Evolutionary conservation across 768 basidiomycete species (phyloP), one percentile per base, ranked within the genome.

Genomic region (Tricholoma hemisulphureum): DNA sequence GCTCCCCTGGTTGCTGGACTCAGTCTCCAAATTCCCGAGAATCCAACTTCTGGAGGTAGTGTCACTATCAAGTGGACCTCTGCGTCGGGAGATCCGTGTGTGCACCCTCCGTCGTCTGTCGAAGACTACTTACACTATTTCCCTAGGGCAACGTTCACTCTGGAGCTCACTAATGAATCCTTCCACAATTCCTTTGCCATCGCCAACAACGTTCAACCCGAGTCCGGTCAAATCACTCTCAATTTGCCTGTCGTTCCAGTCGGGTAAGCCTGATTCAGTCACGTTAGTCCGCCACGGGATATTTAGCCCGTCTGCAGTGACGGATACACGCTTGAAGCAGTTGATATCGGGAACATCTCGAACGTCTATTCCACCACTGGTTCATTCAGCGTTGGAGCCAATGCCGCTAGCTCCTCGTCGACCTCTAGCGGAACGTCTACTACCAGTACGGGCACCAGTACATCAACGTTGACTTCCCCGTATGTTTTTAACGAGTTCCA

Each of bases 171-270:
- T 49, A 84, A 86, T 69, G 16, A 62, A 0, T 21, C 26, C 1
- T 88, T 88, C 78, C 73, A 86, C 72, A 70, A 82, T 55, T 54
- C 74, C 0, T 82, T 78, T 49, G 85, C 80, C 46, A 76, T 89
- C 55, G 80, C 77, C 11, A 85, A 80, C 75, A 83, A 82, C 58
- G 73, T 88, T 2, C 56, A 72, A 20, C 74, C 82, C 1, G 37
- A 71, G 1, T 11, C 52, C 4, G 73, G 74, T 0, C 34, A 62
- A 1, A 1, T 80, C 2, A 75, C 73, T 1, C 13, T 88, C n/a
- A 35, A 51, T 0, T 58, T 88, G 3, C 84, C 84, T 16, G 51
- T 73, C 18, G 75, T 88, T 24, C 79, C 80, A 8, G 58, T 55
- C 9, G 73, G 71, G 87, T 87, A 62, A 39, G 81, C 68, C n/a